Base-by-base conservation (phyloP, 2,329 filamentous ascomycete genomes). In the Neodidymelliopsis sp. region DNA sequence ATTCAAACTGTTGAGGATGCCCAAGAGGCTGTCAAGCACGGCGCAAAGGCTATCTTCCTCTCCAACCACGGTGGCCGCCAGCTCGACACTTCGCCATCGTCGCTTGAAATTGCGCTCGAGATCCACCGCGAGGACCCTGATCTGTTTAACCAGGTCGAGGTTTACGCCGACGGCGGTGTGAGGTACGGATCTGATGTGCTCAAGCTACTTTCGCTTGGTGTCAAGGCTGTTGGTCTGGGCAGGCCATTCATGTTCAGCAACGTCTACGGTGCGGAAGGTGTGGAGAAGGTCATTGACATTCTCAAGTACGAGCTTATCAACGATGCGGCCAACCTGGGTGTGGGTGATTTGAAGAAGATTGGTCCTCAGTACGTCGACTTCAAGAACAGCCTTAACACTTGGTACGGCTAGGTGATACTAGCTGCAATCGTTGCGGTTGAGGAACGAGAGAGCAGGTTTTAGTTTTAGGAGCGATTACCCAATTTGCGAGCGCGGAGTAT, bases 61-160 rank as follows among this genome's bases (percentile, higher is more conserved):
- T 74, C 71, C 36, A 76, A 76, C 60, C 73, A 75, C 56, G 74
- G 74, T 15, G 74, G 73, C 9, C 66, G 74, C 35, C 68, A 71
- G 36, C 62, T 74, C 40, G 73, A 75, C 70, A 36, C 78, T n/a
- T 77, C 80, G 2, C 86, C 87, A 0, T 87, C 82, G 0, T 84
- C 87, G 1, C 84, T 88, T 9, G 89, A 94, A 62, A 84, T 93
- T 39, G 88, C 88, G 4, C 82, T 90, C 7, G 89, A 91, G 53
- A 86, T 91, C 42, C 87, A 89, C 70, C 85, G 83, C n/a, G 48
- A 69, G 11, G 71, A 63, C 12, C 74, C 74, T 0, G 66, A 72
- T 12, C 65, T 77, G 13, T 75, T 76, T 56, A 56, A 66, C 36
- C 54, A 74, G 43, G 58, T 73, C 12, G 74, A 76, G 37, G 70